Percentiles rank a stretch among this genome's conserved stretches.
These are phyloP conservation scores for Bipolaris victoriae DNA, from an alignment of 2,329 filamentous ascomycete genomes.

Conservation along the genomic window DNA sequence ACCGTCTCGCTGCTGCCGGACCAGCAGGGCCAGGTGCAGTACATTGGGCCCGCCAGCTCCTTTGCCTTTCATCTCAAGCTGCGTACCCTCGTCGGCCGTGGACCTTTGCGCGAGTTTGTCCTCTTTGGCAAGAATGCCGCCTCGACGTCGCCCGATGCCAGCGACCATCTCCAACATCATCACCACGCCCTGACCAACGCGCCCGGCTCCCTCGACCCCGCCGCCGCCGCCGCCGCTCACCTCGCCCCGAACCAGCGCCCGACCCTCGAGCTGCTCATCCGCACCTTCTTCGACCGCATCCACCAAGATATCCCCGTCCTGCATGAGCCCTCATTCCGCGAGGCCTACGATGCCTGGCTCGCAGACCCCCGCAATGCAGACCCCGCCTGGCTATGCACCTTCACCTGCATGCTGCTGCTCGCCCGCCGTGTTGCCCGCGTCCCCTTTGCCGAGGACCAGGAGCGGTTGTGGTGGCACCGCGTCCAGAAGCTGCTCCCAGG, in stretches of 20 bases:
- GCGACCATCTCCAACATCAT: slow-evolving; percentile 23
- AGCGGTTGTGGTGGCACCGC: slow-evolving; percentile 52
- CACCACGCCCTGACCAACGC: not conserved
- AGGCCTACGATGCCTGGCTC: slow-evolving; percentile 49
- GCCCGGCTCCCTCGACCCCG: not conserved
- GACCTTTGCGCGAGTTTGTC: slow-evolving; percentile 45
- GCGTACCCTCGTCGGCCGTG: slow-evolving; percentile 47
- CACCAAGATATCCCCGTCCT: slow-evolving; percentile 53
- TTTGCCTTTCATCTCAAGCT: slow-evolving; percentile 53
- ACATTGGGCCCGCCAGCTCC: slow-evolving; percentile 53
- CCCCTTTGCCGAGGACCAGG: slow-evolving; percentile 46
- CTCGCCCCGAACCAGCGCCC: slow-evolving; percentile 17
- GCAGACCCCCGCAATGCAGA: slow-evolving; percentile 41
- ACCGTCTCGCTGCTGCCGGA: slow-evolving; percentile 48
- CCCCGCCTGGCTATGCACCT: slow-evolving; percentile 51
- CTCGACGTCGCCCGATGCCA: slow-evolving; percentile 25
- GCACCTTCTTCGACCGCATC: slow-evolving; percentile 52
- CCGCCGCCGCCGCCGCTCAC: not conserved
- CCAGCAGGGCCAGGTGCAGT: slow-evolving; percentile 54
- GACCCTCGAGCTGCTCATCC: slow-evolving; percentile 47
- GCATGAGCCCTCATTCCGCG: slow-evolving; percentile 53
- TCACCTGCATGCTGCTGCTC: slow-evolving; percentile 52
- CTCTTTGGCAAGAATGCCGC: slow-evolving; percentile 53
- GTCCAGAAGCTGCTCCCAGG: slow-evolving; percentile 51
- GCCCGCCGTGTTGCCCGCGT: slow-evolving; percentile 46